Evolutionary conservation across 192 early-diverging fungal species (phyloP).

Genomic region (Coemansia erecta): DNA sequence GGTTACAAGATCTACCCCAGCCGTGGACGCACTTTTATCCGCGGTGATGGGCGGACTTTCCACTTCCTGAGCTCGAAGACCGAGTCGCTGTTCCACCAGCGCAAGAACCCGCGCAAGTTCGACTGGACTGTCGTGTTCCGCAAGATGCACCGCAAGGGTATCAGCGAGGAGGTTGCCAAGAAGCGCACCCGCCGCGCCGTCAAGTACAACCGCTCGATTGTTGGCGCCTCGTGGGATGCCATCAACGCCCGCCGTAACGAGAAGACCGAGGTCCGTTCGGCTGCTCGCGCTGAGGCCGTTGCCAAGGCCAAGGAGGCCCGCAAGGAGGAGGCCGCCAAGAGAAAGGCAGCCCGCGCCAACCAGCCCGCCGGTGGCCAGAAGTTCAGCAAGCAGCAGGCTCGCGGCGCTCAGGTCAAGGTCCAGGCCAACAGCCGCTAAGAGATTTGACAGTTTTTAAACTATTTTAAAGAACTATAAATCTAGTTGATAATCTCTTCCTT

Average conservation of each 20-base stretch:
- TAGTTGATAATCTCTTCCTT: conserved; percentile 50
- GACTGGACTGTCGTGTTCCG: conserved; percentile 97
- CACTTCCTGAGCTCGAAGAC: conserved; percentile 96
- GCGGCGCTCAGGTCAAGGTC: conserved; percentile 41
- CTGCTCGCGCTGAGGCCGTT: conserved; percentile 82
- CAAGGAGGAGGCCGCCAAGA: conserved; percentile 83
- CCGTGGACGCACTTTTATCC: conserved; percentile 93
- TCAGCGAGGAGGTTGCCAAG: conserved; percentile 92
- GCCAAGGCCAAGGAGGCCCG: conserved; percentile 90
- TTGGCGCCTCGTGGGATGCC: conserved; percentile 91
- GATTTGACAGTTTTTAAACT: background rate
- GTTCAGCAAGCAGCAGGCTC: conserved; percentile 47
- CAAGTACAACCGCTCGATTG: conserved; percentile 94
- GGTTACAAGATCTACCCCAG: conserved; percentile 99
- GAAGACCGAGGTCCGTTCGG: conserved; percentile 93
- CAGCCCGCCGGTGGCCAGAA: conserved; percentile 43
- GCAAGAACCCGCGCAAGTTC: conserved; percentile 97
- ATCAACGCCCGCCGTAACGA: conserved; percentile 97
- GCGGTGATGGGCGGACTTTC: conserved; percentile 81
- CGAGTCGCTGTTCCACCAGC: conserved; percentile 96
- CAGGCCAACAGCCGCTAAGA: conserved; percentile 36
- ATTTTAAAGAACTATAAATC: background rate
- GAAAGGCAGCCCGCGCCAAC: conserved; percentile 83
- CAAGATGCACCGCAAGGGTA: conserved; percentile 98
- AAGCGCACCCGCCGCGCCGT: conserved; percentile 92